Evolutionary conservation across 1,139 yeast genomes (phyloP), one percentile per base, ranked within the genome.

Genomic region (Pichia sp.): DNA sequence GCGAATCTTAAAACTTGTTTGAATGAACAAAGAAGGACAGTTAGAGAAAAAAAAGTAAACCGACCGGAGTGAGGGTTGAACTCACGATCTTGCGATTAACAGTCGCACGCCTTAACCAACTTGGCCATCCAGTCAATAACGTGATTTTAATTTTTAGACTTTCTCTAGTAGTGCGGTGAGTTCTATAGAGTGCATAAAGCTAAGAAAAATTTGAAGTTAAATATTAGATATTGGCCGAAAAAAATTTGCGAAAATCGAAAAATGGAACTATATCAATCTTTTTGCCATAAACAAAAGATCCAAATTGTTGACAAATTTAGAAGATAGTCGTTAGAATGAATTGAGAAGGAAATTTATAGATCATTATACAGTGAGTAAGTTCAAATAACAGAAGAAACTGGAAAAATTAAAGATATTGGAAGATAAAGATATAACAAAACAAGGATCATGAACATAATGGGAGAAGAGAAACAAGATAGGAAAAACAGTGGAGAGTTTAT

Each of bases 101-200:
- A 56, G 59, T 56, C 59, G 59, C 59, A 56, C 59, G 59, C 59
- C 59, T 56, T 56, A 56, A 56, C 59, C 59, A 56, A 51, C 59
- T 56, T 56, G 59, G 59, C 59, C 59, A 56, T 54, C 59, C 59
- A 56, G 59, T 56, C 59, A 4, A 19, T 39, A 12, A 25, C 2
- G 19, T 22, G n/a, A n/a, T n/a, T n/a, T n/a, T n/a, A n/a, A n/a
- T n/a, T n/a, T n/a, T n/a, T n/a, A n/a, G n/a, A n/a, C n/a, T n/a
- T n/a, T n/a, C n/a, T n/a, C n/a, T n/a, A n/a, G n/a, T n/a, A n/a
- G n/a, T n/a, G n/a, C n/a, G n/a, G n/a, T n/a, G n/a, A n/a, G n/a
- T n/a, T n/a, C n/a, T n/a, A n/a, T n/a, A n/a, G n/a, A n/a, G n/a
- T n/a, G n/a, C n/a, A n/a, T n/a, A n/a, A n/a, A n/a, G n/a, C n/a